Evolutionary conservation across 2,329 filamentous ascomycete genomes (phyloP), one percentile per base, ranked within the genome.

Genomic region (Neophaeococcomyces aloes): DNA sequence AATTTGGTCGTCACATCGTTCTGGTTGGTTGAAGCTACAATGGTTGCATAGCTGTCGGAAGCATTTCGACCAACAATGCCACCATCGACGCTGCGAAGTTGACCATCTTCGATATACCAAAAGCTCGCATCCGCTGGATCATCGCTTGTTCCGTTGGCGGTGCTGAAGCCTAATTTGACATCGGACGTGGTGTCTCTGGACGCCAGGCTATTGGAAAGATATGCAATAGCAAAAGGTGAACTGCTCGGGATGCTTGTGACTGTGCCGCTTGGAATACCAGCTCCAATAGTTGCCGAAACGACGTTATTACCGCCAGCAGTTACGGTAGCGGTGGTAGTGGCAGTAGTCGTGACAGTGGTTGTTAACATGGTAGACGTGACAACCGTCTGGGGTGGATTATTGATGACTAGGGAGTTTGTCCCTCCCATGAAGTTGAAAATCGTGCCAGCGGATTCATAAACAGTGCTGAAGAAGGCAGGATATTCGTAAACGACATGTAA

Each of bases 381-480:
- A 30, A 52, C 47, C 23, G 47, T 50, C 31, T 46, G 48, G 2
- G 49, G 49, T 15, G 45, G 49, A 48, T 53, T 50, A 29, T 50
- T 38, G 31, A 53, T 51, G 35, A 41, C 45, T 27, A 53, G 42
- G 17, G 46, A 50, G 19, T 49, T 44, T 4, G 47, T 48, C 38
- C 49, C 44, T 14, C 51, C 51, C 30, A 46, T 50, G 23, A 53
- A 37, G 35, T 52, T 52, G 34, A 50, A 29, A 34, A 52, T 52
- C 31, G 47, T 44, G n/a, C 48, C 46, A 21, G 48, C 49, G 18
- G 51, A 50, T 25, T 53, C 39, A 38, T 50, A 48, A 31, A 52
- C 47, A n/a, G 47, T 48, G 42, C 49, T 52, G 46, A 52, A 53
- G 30, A 27, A 30, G 23, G 33, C 33, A 38, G 31, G 31, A 30